Evolutionary conservation across 257 asterid species (phyloP), one percentile per base, ranked within the genome.

Genomic region (Buddleja alternifolia): DNA sequence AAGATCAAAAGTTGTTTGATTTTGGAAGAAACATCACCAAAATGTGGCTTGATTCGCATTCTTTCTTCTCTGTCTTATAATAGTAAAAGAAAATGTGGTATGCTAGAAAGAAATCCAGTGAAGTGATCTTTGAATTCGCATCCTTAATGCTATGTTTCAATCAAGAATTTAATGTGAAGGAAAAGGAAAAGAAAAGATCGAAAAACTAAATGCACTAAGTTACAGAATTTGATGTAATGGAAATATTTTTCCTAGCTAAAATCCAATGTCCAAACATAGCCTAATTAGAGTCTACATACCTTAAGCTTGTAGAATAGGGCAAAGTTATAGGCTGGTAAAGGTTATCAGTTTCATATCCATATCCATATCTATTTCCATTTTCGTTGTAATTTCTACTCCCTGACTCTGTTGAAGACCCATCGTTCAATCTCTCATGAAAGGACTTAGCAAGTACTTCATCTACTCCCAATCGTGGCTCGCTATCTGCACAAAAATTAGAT

Each of bases 371-470:
- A 68, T 72, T 50, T 60, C 56, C 79, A 50, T 37, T 46, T 55
- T 58, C 71, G 16, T 10, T 66, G 40, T 62, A 76, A 66, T 73
- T 82, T 76, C 82, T 76, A 57, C 77, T 75, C 64, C 53, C 79
- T 17, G 83, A 60, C 58, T 70, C 83, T 47, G 86, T 85, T 69
- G 90, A 83, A 74, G 95, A 81, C 72, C 82, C 93, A 3, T 53
- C 56, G 58, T 75, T 78, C 84, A 88, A 72, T 72, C 96, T 88
- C 75, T 85, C 96, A 57, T 86, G 97, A 66, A 86, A 79, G 69
- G 90, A 91, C 76, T 82, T 85, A 41, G 97, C 97, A 47, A 90
- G 87, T 73, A 76, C 81, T 79, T 90, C 97, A 57, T 90, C 95
- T 64, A 88, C 89, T 63, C 88, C 79, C 61, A 88, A 55, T 78